Base-by-base conservation (phyloP, 2,329 filamentous ascomycete species). In the Scedosporium apiospermum region DNA sequence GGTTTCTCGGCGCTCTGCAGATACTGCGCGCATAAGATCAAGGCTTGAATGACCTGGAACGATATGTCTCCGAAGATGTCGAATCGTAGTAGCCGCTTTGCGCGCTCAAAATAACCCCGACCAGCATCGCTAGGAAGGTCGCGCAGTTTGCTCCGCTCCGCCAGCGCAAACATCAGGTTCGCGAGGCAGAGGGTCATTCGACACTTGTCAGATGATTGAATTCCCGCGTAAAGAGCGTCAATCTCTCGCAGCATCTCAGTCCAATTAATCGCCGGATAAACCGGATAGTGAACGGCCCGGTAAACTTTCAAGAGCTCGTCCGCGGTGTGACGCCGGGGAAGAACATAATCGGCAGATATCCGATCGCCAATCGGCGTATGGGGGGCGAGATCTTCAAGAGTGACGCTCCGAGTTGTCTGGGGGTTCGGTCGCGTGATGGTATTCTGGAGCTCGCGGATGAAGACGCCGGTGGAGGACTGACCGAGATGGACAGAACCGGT, bases 1-100 rank as follows among this genome's bases (percentile, higher is more conserved):
- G 58, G 34, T 44, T 60, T 60, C 58, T 60, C 30, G 12, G 58
- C 41, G 38, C 58, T 60, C 34, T 60, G 58, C 1, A 60, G 58
- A 44, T 42, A 60, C 18, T 60, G 58, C 10, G 30, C 27, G 18
- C 27, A 42, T 6, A 60, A 16, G 14, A 60, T 16, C 4, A 60
- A 21, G 38, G 58, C 58, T 26, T 60, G 58, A 16, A 60, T 26
- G 10, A 44, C 41, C 14, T 38, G 34, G 34, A 60, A 60, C n/a
- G 58, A 60, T 4, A 41, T 16, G 27, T 60, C 38, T 6, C 58
- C 58, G 12, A 60, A 60, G 6, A 60, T 60, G 58, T 60, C 34
- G 58, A 60, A 60, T 16, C 42, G 58, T 18, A 60, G 58, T 2
- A 60, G 58, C 21, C 41, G 21, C 18, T 60, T 60, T 3, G 58